Evolutionary conservation across 2,329 filamentous ascomycete genomes (phyloP).

Genomic region (Geosmithia putterillii): DNA sequence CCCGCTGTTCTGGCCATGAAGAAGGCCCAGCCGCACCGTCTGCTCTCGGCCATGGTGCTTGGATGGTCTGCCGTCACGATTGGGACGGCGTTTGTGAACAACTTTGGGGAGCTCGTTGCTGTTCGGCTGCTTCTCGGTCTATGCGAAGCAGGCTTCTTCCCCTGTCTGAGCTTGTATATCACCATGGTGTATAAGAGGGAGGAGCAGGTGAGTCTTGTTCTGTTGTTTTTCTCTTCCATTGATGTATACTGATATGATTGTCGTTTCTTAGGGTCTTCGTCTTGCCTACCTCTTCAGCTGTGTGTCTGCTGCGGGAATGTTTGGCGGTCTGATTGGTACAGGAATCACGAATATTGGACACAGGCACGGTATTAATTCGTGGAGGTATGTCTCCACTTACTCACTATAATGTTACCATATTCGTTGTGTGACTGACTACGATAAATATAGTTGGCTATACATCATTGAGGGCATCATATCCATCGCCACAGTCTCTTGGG

Average conservation of each 20-base stretch:
- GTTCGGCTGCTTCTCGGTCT: constrained; percentile 10
- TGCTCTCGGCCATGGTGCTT: not conserved
- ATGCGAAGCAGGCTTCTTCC: constrained; percentile 6
- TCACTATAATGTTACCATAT: constrained; percentile 29
- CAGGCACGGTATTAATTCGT: not conserved
- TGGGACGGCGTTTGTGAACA: constrained; percentile 8
- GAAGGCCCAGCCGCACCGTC: not conserved
- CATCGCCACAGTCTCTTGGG: constrained; percentile 14
- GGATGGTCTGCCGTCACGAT: not conserved
- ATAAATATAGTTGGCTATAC: constrained; percentile 39
- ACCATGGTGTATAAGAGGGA: constrained; percentile 25
- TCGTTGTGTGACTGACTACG: constrained; percentile 17
- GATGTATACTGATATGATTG: not conserved
- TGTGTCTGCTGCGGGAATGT: constrained; percentile 34
- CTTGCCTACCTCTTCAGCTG: constrained; percentile 28
- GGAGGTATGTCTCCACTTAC: not conserved
- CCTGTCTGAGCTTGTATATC: constrained; percentile 11
- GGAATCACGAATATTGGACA: constrained; percentile 25
- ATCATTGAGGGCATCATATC: constrained; percentile 33
- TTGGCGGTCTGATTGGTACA: constrained; percentile 30
- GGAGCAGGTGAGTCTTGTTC: constrained; percentile 40
- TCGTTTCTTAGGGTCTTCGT: constrained; percentile 7
- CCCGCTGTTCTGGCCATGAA: not conserved
- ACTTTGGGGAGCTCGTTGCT: constrained; percentile 7
- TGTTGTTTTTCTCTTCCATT: not conserved